A percentile compares a stretch with the other conserved stretches of the same genome.
These are phyloP conservation scores for Cryptosporidium ubiquitum DNA, from an alignment of 169 alveolate species.

Conservation along the genomic window DNA sequence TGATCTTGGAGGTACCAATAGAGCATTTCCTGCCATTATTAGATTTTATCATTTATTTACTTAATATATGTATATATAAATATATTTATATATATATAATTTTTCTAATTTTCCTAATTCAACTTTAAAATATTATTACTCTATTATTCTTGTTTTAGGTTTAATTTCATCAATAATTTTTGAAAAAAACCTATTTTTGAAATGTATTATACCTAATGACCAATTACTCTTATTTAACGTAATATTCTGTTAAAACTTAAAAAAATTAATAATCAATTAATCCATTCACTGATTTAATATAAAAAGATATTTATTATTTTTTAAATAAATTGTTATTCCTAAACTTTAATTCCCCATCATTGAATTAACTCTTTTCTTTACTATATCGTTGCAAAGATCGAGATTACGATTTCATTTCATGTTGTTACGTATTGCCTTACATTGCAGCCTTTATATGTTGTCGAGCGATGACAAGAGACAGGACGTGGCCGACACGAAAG, in stretches of 20 bases:
- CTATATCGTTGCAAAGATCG: slow-evolving; percentile 69
- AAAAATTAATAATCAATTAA: too few species aligned
- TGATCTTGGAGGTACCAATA: slow-evolving; percentile 68
- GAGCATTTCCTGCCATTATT: slow-evolving; percentile 27
- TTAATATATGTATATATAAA: too few species aligned
- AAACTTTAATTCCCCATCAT: background rate
- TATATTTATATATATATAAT: too few species aligned
- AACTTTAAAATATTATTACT: background rate
- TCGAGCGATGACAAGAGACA: slow-evolving; percentile 70
- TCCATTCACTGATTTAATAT: background rate
- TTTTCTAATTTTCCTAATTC: background rate
- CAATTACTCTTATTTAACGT: background rate
- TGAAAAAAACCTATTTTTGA: background rate
- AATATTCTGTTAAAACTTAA: background rate
- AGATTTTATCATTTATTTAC: background rate
- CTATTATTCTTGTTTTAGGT: background rate
- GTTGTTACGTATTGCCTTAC: slow-evolving; percentile 75
- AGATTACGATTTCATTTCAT: slow-evolving; percentile 72
- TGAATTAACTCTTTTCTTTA: background rate
- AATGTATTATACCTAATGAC: background rate
- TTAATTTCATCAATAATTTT: background rate
- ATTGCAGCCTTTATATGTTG: slow-evolving; percentile 3
- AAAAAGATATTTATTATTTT: background rate
- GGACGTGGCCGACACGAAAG: background rate
- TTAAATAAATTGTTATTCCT: background rate